A percentile compares a stretch with the other conserved stretches of the same genome.
phyloP scores from a whole-genome alignment of 2,329 filamentous ascomycete species.

The Emericellopsis atlantica region DNA sequence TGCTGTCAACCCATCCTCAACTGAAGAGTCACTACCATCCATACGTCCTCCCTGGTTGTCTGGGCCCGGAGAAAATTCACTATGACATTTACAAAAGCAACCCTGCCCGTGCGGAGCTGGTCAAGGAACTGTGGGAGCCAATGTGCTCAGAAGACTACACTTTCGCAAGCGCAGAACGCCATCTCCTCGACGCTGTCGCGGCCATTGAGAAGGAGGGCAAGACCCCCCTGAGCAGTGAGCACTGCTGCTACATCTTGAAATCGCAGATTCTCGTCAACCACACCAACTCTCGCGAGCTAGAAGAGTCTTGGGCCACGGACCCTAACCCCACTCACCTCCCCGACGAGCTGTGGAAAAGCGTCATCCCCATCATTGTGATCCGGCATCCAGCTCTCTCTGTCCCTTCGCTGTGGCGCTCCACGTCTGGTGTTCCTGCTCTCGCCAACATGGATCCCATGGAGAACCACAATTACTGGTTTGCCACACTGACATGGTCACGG shows the following conservation, averaged over 20 bases:
- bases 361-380: background rate
- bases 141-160: background rate
- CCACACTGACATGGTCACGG: background rate
- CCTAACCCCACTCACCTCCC: background rate
- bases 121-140: background rate
- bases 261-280: background rate
- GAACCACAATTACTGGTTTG: background rate
- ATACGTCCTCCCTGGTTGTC: background rate
- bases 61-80: background rate
- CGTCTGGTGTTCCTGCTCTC: background rate
- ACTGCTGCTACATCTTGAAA: background rate
- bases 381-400: background rate
- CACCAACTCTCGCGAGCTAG: background rate
- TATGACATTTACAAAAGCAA: background rate
- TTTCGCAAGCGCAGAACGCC: background rate
- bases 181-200: background rate
- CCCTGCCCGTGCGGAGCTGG: background rate
- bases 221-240: background rate
- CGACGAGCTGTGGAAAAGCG: background rate
- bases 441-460: background rate
- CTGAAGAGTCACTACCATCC: background rate
- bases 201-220: background rate
- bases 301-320: background rate
- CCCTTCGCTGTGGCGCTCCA: background rate
- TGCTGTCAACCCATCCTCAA: background rate